Percentiles rank a stretch among this genome's conserved stretches.
phyloP scores from a whole-genome alignment of 164 flowering plant genomes.

The Pachysandra terminalis region DNA sequence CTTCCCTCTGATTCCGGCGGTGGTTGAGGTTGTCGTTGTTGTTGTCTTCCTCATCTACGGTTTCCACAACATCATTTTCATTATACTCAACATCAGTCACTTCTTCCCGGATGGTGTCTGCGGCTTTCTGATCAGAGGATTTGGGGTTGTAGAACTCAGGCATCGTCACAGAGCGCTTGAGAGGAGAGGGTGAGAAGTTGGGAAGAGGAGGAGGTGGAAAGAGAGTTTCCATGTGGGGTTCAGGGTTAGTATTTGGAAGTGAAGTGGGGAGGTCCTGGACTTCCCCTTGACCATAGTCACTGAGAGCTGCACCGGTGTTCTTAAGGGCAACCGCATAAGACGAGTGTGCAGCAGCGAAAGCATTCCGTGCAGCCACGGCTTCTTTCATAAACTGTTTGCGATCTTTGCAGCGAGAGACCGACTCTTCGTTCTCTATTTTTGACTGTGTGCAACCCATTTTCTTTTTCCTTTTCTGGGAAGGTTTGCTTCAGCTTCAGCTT shows the following conservation, averaged over 20 bases:
- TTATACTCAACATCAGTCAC: background rate
- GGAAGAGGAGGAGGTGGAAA: constrained; percentile 20
- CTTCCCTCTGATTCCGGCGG: background rate
- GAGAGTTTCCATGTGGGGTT: background rate
- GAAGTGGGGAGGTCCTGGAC: constrained; percentile 11
- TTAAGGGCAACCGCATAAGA: constrained; percentile 50
- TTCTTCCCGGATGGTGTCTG: background rate
- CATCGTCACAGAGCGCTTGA: background rate
- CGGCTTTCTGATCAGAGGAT: background rate
- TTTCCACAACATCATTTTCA: no score
- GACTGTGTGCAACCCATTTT: constrained; percentile 89
- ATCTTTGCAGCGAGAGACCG: constrained; percentile 73
- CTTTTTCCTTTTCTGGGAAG: background rate
- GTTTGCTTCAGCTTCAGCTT: background rate
- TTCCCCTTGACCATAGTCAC: constrained; percentile 71
- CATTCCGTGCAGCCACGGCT: constrained; percentile 60
- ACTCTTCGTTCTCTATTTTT: constrained; percentile 86
- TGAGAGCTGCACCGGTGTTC: constrained; percentile 77
- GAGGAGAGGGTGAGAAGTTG: constrained; percentile 17
- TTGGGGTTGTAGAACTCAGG: background rate
- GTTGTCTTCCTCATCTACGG: background rate
- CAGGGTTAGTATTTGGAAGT: background rate
- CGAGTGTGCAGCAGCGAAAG: constrained; percentile 68
- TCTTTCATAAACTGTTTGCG: constrained; percentile 64
- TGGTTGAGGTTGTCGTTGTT: background rate